Percentiles rank a stretch among this genome's conserved stretches.
Evolutionary conservation across 2,329 filamentous ascomycete species (phyloP).

Genomic region (Pyricularia sp.): DNA sequence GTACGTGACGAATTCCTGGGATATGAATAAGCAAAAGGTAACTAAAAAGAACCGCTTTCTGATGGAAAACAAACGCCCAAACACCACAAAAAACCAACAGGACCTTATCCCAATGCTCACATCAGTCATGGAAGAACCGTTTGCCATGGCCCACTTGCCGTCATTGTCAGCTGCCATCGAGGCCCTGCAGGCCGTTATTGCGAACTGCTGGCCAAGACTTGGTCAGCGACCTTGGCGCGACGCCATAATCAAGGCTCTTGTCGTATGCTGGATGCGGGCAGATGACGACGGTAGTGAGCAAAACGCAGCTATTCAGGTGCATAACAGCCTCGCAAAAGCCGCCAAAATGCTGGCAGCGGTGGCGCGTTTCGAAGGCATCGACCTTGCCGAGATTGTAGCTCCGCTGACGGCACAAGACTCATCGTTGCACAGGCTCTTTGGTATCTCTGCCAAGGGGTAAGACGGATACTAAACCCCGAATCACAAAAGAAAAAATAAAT

Average conservation of each 20-base stretch:
- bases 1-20: constrained; percentile 22
- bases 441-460: neutral
- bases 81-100: constrained; percentile 21
- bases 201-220: constrained; percentile 62
- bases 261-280: constrained; percentile 53
- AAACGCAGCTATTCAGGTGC: neutral
- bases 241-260: constrained; percentile 53
- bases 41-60: neutral
- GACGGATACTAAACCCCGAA: neutral
- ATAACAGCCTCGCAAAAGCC: constrained; percentile 18
- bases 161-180: constrained; percentile 43
- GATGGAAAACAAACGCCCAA: neutral
- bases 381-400: constrained; percentile 19
- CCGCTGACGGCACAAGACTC: constrained; percentile 27
- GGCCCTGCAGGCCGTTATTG: constrained; percentile 47
- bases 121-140: constrained; percentile 57
- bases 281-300: constrained; percentile 22
- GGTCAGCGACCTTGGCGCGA: constrained; percentile 42
- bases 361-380: constrained; percentile 13
- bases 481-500: neutral
- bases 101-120: constrained; percentile 60
- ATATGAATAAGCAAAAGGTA: neutral
- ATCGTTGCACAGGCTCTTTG: constrained; percentile 22
- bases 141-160: constrained; percentile 44
- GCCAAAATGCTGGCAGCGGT: constrained; percentile 25